phyloP scores from a whole-genome alignment of 768 basidiomycete species.

The Pluteus cervinus region DNA sequence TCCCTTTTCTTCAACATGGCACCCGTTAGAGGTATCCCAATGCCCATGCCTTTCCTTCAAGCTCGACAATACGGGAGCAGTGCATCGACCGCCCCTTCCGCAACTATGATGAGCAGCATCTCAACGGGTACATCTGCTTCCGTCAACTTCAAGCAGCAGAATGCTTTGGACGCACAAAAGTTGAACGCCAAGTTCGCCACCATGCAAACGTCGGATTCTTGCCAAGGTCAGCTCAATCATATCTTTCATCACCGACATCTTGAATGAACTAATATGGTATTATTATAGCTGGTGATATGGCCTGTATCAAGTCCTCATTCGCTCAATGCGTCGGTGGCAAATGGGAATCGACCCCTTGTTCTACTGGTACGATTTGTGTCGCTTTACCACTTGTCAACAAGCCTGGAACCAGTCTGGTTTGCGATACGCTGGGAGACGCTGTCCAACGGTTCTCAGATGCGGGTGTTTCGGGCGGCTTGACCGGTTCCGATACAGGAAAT shows the following conservation, averaged over 20 bases:
- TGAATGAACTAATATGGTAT: conserved; percentile 8
- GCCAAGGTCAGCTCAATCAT: conserved; percentile 30
- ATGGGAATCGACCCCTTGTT: conserved; percentile 33
- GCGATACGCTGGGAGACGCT: conserved; percentile 34
- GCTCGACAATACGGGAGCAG: no score
- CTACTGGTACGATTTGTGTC: conserved; percentile 30
- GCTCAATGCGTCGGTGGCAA: conserved; percentile 38
- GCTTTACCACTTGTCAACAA: conserved; percentile 45
- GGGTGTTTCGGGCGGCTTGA: conserved; percentile 38
- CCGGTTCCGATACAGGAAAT: conserved; percentile 18
- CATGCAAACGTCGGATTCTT: conserved; percentile 37
- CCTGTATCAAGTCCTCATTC: conserved; percentile 33
- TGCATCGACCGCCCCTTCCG: no score
- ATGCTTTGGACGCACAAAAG: conserved; percentile 44
- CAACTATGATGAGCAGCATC: no score
- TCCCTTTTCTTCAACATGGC: no score
- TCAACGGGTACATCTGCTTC: conserved; percentile 6
- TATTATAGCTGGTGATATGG: conserved; percentile 27
- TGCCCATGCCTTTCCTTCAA: no score
- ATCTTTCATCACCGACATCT: conserved; percentile 1
- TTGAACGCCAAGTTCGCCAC: conserved; percentile 42
- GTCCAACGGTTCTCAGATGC: conserved; percentile 30
- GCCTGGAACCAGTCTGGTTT: conserved; percentile 38
- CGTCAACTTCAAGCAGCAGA: conserved; percentile 26
- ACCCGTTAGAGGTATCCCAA: no score